phyloP scores from a whole-genome alignment of 495 filamentous ascomycete genomes.

The Pyrenopolyporus hunteri region DNA sequence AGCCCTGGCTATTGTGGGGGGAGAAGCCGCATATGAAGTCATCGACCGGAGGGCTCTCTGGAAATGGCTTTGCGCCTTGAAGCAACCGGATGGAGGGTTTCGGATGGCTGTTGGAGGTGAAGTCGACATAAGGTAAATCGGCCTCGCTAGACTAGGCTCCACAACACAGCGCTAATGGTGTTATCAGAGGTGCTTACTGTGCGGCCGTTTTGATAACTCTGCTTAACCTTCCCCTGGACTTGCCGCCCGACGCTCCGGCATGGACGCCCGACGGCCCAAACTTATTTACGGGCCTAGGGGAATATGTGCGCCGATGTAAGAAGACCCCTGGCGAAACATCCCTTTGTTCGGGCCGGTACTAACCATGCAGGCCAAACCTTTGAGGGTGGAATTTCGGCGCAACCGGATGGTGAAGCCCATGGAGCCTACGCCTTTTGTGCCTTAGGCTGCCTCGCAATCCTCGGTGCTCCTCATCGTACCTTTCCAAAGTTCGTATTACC shows the following conservation, averaged over 20 bases:
- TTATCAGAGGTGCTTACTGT: constrained; percentile 81
- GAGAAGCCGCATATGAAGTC: constrained; percentile 70
- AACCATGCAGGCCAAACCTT: constrained; percentile 77
- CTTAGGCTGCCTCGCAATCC: constrained; percentile 80
- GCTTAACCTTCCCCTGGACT: constrained; percentile 78
- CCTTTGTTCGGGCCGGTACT: constrained; percentile 18
- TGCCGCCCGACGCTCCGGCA: constrained; percentile 68
- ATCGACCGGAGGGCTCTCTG: constrained; percentile 86
- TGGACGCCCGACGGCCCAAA: constrained; percentile 51
- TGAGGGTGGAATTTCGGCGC: constrained; percentile 88
- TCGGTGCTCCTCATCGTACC: constrained; percentile 75
- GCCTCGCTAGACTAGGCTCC: constrained; percentile 20
- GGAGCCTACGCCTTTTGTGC: constrained; percentile 97
- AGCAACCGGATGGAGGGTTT: constrained; percentile 85
- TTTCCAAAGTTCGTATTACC: constrained; percentile 63
- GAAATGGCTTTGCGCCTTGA: constrained; percentile 83
- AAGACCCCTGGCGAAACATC: constrained; percentile 14
- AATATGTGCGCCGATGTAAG: constrained; percentile 85
- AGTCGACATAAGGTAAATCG: constrained; percentile 80
- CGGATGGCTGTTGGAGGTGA: constrained; percentile 80
- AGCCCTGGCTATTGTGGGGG: constrained; percentile 76
- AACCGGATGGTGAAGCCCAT: constrained; percentile 87
- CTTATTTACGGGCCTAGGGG: constrained; percentile 70
- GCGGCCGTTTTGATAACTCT: constrained; percentile 81
- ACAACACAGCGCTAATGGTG: constrained; percentile 24